A percentile compares a stretch with the other conserved stretches of the same genome.
phyloP scores from a whole-genome alignment of 371 early-diverging fungal genomes.

The Blakeslea trispora region DNA sequence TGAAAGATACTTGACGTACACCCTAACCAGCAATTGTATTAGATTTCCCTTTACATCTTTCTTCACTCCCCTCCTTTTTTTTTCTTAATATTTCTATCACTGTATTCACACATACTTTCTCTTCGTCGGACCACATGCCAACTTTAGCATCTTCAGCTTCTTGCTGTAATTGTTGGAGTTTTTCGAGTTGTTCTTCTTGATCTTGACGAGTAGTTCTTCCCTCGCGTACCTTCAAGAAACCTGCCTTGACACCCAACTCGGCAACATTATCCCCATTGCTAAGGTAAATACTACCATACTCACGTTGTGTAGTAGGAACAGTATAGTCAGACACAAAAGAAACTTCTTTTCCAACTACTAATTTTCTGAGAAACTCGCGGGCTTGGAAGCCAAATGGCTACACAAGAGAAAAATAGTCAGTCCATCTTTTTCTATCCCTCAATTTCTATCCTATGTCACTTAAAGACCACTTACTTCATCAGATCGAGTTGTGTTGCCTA shows the following conservation, averaged over 20 bases:
- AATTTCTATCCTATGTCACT: neutral
- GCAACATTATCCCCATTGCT: conserved; percentile 75
- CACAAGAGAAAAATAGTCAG: neutral
- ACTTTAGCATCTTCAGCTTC: conserved; percentile 69
- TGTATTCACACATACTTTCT: conserved; percentile 39
- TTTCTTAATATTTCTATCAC: too few species aligned
- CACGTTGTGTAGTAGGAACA: conserved; percentile 61
- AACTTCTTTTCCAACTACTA: conserved; percentile 90
- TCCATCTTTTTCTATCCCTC: neutral
- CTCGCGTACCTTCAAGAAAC: conserved; percentile 84
- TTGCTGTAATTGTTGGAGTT: conserved; percentile 67
- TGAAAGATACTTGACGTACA: conserved; percentile 54
- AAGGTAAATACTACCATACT: conserved; percentile 67
- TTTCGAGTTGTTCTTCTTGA: conserved; percentile 58
- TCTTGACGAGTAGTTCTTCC: conserved; percentile 41
- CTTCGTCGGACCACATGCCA: conserved; percentile 77
- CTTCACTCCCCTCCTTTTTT: neutral
- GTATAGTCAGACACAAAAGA: conserved; percentile 82
- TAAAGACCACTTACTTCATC: conserved; percentile 80
- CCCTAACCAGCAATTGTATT: conserved; percentile 40
- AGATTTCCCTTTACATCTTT: too few species aligned
- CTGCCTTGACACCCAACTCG: conserved; percentile 72
- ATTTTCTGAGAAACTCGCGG: conserved; percentile 86
- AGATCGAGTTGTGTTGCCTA: conserved; percentile 77
- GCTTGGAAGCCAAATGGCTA: conserved; percentile 87